These are phyloP conservation scores for Boletus reticuloceps DNA, from an alignment of 768 basidiomycete genomes.

Conservation along the genomic window DNA sequence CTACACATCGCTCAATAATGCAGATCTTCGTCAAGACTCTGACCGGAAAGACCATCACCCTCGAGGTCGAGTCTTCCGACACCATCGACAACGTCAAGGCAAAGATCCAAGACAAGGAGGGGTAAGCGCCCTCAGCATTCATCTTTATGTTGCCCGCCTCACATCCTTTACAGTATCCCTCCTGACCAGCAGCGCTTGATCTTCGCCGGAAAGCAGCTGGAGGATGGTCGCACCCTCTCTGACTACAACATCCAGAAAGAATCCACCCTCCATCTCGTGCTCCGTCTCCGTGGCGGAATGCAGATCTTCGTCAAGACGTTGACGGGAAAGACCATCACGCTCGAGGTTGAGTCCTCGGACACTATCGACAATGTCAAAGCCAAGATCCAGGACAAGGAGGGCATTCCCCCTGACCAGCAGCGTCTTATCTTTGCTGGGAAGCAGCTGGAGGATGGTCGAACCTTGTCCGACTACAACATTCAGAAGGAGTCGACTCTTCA, in stretches of 20 bases:
- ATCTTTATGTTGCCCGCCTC: not conserved
- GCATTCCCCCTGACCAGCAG: conserved; percentile 85
- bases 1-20: conserved; percentile 13
- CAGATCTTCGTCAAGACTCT: conserved; percentile 87
- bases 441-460: conserved; percentile 89
- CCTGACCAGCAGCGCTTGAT: conserved; percentile 95
- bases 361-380: conserved; percentile 87
- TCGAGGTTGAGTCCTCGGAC: conserved; percentile 85
- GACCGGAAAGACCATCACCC: conserved; percentile 78
- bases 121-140: conserved; percentile 20
- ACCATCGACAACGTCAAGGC: conserved; percentile 28
- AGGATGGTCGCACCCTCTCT: conserved; percentile 88
- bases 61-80: conserved; percentile 28
- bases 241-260: conserved; percentile 97
- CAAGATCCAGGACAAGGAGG: conserved; percentile 95
- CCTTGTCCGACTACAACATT: conserved; percentile 87
- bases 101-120: conserved; percentile 74
- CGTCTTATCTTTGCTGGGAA: conserved; percentile 92
- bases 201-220: conserved; percentile 94
- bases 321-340: conserved; percentile 91
- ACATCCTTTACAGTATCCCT: conserved; percentile 48
- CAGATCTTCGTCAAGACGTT: conserved; percentile 81
- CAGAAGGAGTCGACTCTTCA: conserved; percentile 84
- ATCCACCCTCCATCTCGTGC: conserved; percentile 83
- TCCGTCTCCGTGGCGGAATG: conserved; percentile 91